Evolutionary conservation across 495 filamentous ascomycete species (phyloP).

Genomic region (Neurospora sp.): DNA sequence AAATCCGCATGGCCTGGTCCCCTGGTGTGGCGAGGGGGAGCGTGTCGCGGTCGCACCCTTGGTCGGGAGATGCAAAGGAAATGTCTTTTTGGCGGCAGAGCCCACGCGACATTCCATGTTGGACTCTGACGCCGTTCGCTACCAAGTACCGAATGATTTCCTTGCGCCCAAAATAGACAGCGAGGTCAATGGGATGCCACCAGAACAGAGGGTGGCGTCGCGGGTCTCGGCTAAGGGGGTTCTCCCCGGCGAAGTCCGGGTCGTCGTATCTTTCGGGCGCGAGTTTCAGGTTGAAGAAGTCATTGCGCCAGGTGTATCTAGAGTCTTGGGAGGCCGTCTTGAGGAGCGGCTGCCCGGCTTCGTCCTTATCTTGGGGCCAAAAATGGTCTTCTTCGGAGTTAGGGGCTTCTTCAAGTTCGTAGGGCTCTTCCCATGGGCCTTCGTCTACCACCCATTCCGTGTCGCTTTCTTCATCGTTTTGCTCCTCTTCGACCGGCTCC

Average conservation of each 20-base stretch:
- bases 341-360: background rate
- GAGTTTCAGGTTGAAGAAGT: background rate
- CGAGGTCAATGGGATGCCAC: conserved; percentile 3
- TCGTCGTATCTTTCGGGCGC: background rate
- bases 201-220: background rate
- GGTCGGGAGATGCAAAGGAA: background rate
- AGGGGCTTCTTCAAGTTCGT: background rate
- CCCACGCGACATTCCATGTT: background rate
- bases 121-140: background rate
- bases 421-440: background rate
- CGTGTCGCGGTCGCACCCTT: background rate
- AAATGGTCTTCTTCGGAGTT: background rate
- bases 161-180: background rate
- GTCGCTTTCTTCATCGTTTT: background rate
- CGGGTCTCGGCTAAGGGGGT: background rate
- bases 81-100: background rate
- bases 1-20: background rate
- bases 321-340: background rate
- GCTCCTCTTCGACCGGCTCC: background rate
- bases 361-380: background rate
- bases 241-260: background rate
- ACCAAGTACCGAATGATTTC: background rate
- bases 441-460: background rate
- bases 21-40: background rate
- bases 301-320: background rate